A percentile compares a stretch with the other conserved stretches of the same genome.
Evolutionary conservation across 1,284 basidiomycete genomes (phyloP).

Genomic region (Puccinia triticina): DNA sequence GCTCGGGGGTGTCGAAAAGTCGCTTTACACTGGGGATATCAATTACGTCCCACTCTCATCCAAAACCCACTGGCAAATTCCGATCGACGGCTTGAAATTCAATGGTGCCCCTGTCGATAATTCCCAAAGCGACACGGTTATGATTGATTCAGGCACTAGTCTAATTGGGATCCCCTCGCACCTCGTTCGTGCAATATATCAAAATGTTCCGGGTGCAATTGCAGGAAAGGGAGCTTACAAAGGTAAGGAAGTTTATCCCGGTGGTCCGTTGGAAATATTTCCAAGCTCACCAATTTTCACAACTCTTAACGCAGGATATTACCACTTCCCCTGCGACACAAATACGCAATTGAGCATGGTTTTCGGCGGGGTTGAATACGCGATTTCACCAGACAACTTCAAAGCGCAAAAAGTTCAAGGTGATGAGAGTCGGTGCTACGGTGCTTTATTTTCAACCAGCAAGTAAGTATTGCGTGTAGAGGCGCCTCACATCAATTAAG

Average conservation of each 20-base stretch:
- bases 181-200: conserved; percentile 25
- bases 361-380: conserved; percentile 35
- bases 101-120: conserved; percentile 24
- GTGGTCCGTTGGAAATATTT: background rate
- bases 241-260: conserved; percentile 6
- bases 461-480: too few relatives aligned
- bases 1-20: conserved; percentile 33
- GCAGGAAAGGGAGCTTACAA: conserved; percentile 39
- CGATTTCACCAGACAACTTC: conserved; percentile 40
- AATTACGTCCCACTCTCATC: conserved; percentile 40
- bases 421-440: conserved; percentile 23
- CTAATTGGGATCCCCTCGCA: conserved; percentile 34
- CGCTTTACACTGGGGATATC: conserved; percentile 30
- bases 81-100: conserved; percentile 36
- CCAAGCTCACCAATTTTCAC: background rate
- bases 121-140: conserved; percentile 17
- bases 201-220: conserved; percentile 26
- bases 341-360: conserved; percentile 33
- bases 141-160: conserved; percentile 48
- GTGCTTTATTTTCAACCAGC: conserved; percentile 34
- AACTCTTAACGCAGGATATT: conserved; percentile 21
- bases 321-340: conserved; percentile 40
- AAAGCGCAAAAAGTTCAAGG: conserved; percentile 37
- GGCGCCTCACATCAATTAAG: too few relatives aligned
- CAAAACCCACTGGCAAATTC: conserved; percentile 38